Base-by-base conservation (phyloP, 2,329 filamentous ascomycete species). In the Arthrobotrys musiformis region DNA sequence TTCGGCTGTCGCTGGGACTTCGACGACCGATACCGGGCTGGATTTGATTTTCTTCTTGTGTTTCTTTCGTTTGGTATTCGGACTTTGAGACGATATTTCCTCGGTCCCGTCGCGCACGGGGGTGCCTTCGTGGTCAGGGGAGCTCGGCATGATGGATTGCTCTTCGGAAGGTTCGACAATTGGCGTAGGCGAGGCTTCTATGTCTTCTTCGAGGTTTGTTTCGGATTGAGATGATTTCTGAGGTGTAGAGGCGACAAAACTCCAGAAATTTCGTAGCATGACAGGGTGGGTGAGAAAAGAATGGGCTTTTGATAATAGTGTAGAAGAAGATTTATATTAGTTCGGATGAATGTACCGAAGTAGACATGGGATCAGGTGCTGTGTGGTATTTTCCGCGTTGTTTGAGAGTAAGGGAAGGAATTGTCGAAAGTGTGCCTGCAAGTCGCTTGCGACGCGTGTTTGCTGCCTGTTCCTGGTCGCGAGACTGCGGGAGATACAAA, bases 301-400 rank as follows among this genome's bases (percentile, higher is more conserved):
- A n/a, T n/a, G n/a, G n/a, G n/a, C n/a, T 40, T 33, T 9, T 33
- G 4, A 33, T 3, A 40, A 40, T 17, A n/a, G 17, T n/a, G 9
- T 42, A 19, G 30, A 33, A 9, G 30, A 9, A 5, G 30, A 9
- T 33, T 33, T 11, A 46, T 13, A 17, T 50, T 15, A 17, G 42
- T n/a, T n/a, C n/a, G n/a, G n/a, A n/a, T n/a, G n/a, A n/a, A n/a
- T n/a, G n/a, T 22, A 11, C 7, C 1, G 7, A 50, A n/a, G 9
- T 7, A n/a, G 24, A 15, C 22, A 28, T 35, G 15, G 26, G 9
- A 40, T 8, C 8, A 2, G 13, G 35, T 28, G 6, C 22, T 13
- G 3, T n/a, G 68, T 72, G 35, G 67, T 28, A 72, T 58, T 72
- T 58, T 63, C 13, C n/a, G 48, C 30, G 46, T 72, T 72, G 68